Base-by-base conservation (phyloP, 2,329 filamentous ascomycete species). In the Aspergillus oerlinghausenensis region DNA sequence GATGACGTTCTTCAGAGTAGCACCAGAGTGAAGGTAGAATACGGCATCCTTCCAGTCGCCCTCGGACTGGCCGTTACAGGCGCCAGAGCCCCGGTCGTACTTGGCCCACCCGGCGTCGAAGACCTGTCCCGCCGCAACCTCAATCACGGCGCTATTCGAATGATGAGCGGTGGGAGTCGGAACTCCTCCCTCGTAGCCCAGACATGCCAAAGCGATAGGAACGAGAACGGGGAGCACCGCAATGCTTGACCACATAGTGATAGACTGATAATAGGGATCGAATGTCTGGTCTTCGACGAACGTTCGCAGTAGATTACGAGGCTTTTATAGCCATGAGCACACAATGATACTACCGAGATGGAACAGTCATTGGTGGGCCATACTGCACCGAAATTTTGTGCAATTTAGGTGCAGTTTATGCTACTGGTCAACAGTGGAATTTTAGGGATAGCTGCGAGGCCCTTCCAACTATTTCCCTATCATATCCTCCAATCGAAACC, bases 71-170 rank as follows among this genome's bases (percentile, higher is more conserved):
- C 69, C 74, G 21, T 65, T 72, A 70, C 79, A 81, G 54, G 72
- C 73, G 23, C 73, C 74, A 23, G 59, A 58, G 26, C 75, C 74
- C 42, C 74, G 73, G 58, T 77, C 75, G 54, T 71, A 77, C 56
- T 70, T 71, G 63, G 75, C 74, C 78, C 81, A 79, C 23, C 72
- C 75, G 52, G 78, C 79, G 58, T 82, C 80, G 58, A 82, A 80
- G 26, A 65, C 70, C 38, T 70, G 66, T 11, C 75, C 74, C 9
- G 77, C 77, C 1, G 75, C 73, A 52, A 81, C 75, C 57, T 64
- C 67, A 50, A 73, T 74, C 49, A 70, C 68, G 4, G 65, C 64
- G 57, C 60, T 69, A 56, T 61, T 63, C 4, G 60, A 56, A 52
- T 60, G n/a, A 9, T 54, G 32, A 3, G 49, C 55, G 3, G 60